Evolutionary conservation across 371 early-diverging fungal genomes (phyloP).

Genomic region (Basidiobolus meristosporus): DNA sequence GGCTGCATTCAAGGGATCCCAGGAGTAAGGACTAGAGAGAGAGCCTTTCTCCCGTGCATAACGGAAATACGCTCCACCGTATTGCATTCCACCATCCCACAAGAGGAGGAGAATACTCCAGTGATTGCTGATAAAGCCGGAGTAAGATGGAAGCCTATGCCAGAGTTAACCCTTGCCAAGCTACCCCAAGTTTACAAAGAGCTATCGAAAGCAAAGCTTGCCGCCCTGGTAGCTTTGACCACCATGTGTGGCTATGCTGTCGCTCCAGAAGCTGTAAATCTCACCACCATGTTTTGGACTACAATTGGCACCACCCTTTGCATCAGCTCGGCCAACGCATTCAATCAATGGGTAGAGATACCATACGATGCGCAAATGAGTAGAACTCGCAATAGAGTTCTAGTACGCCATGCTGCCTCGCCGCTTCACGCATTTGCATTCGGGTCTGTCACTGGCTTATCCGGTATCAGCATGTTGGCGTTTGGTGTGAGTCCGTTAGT

Average conservation of each 20-base stretch:
- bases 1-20: too few relatives aligned
- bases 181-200: not conserved
- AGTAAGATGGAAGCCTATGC: not conserved
- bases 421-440: conserved; percentile 74
- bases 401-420: conserved; percentile 64
- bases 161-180: not conserved
- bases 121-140: too few relatives aligned
- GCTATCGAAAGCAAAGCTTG: not conserved
- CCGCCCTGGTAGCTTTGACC: conserved; percentile 38
- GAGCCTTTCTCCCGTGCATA: too few relatives aligned
- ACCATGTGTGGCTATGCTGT: conserved; percentile 91
- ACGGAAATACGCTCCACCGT: too few relatives aligned
- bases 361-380: conserved; percentile 96
- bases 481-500: conserved; percentile 72
- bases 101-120: too few relatives aligned
- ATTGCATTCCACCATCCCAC: too few relatives aligned
- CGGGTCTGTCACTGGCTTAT: conserved; percentile 46
- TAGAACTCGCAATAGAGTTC: conserved; percentile 71
- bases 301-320: conserved; percentile 82
- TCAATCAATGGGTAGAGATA: conserved; percentile 91
- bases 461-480: conserved; percentile 44
- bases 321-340: conserved; percentile 78
- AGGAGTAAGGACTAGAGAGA: too few relatives aligned
- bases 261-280: conserved; percentile 55
- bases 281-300: conserved; percentile 57